These are phyloP conservation scores for Phytophthora podocarpi DNA, from an alignment of 352 stramenopile genomes.

Conservation along the genomic window DNA sequence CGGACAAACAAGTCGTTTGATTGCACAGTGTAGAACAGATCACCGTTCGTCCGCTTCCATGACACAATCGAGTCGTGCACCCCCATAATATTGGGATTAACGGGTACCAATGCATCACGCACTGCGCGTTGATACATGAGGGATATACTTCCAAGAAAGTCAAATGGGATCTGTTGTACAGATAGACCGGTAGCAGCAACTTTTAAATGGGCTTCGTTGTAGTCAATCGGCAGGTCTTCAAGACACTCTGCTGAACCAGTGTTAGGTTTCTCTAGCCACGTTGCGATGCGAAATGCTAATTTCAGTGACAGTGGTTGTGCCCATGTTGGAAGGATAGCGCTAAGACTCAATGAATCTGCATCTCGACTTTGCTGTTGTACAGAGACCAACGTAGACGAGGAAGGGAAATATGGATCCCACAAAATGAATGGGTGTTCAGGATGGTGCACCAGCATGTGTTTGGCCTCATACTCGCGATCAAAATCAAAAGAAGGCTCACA, in stretches of 20 bases:
- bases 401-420: slow-evolving; percentile 14
- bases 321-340: slow-evolving; percentile 17
- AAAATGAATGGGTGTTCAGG: slow-evolving; percentile 20
- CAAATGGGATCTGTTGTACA: slow-evolving; percentile 27
- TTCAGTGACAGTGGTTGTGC: slow-evolving; percentile 8
- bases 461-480: slow-evolving; percentile 21
- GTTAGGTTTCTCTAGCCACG: slow-evolving; percentile 16
- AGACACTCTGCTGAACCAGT: neutral
- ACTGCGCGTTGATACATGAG: slow-evolving; percentile 10
- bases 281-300: slow-evolving; percentile 21
- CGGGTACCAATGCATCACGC: slow-evolving; percentile 16
- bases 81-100: slow-evolving; percentile 18
- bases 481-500: slow-evolving; percentile 23
- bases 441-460: slow-evolving; percentile 9
- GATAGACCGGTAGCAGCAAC: neutral
- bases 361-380: neutral
- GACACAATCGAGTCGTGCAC: slow-evolving; percentile 23
- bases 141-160: slow-evolving; percentile 20
- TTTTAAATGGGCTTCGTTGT: slow-evolving; percentile 2
- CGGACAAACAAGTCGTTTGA: slow-evolving; percentile 10
- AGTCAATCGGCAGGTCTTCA: neutral
- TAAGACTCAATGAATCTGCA: neutral
- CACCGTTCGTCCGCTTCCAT: slow-evolving; percentile 37
- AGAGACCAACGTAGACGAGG: neutral
- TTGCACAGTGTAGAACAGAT: slow-evolving; percentile 38